Percentiles rank a stretch among this genome's conserved stretches.
phyloP scores from a whole-genome alignment of 306 rosid genomes.

The Vachellia collinsii region DNA sequence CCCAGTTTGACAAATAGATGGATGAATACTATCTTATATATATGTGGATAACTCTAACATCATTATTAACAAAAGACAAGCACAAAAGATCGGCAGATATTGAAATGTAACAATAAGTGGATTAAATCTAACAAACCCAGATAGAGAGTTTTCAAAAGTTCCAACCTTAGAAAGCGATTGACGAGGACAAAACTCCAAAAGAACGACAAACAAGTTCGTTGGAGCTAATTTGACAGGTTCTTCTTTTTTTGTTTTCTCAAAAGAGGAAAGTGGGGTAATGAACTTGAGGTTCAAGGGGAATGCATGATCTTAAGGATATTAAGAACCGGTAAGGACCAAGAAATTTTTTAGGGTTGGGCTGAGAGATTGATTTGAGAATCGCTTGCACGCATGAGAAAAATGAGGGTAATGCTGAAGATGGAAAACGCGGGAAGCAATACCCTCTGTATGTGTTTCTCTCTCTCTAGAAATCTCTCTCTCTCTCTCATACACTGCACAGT shows the following conservation, averaged over 20 bases:
- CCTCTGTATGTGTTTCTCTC: neutral
- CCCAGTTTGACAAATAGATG: constrained; percentile 27
- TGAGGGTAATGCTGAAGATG: constrained; percentile 48
- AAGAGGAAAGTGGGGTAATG: constrained; percentile 7
- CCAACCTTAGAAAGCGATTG: constrained; percentile 53
- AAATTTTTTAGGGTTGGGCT: constrained; percentile 42
- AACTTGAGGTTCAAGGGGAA: constrained; percentile 48
- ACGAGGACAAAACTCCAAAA: constrained; percentile 23
- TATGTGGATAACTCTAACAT: constrained; percentile 20
- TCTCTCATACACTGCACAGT: constrained; percentile 35
- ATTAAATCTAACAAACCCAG: constrained; percentile 39
- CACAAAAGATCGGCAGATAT: constrained; percentile 6
- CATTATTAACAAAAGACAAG: neutral
- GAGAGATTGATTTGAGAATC: constrained; percentile 46
- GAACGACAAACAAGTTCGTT: constrained; percentile 37
- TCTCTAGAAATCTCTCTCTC: constrained; percentile 27
- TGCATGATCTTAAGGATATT: constrained; percentile 64
- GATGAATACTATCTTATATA: constrained; percentile 5
- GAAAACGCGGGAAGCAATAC: constrained; percentile 77
- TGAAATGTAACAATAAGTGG: neutral
- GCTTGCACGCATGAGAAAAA: constrained; percentile 89
- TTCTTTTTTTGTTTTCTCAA: neutral
- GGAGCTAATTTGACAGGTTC: constrained; percentile 22
- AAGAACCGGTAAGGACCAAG: constrained; percentile 43
- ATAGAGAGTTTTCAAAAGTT: constrained; percentile 37